Percentiles rank a stretch among this genome's conserved stretches.
Conservation (phyloP, 495 filamentous ascomycete genomes). For the Thozetella sp. region DNA sequence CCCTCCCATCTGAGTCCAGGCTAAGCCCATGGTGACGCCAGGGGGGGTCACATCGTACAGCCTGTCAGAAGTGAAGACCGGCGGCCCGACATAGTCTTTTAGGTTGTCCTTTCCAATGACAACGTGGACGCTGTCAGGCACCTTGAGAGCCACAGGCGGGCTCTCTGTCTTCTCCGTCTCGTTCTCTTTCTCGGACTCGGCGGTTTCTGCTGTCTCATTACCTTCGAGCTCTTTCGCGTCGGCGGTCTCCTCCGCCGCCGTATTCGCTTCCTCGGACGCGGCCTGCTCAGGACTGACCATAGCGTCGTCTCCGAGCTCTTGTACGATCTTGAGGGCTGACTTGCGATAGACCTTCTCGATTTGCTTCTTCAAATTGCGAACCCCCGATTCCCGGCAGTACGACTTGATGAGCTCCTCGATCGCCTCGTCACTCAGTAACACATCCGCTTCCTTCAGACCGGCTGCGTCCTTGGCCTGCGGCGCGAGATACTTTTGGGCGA, state of each 20-base stretch:
- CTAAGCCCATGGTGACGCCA: conserved; percentile 98
- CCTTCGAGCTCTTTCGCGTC: conserved; percentile 77
- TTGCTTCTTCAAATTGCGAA: conserved; percentile 98
- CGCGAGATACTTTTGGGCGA: conserved; percentile 89
- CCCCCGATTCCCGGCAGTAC: conserved; percentile 95
- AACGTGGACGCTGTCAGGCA: conserved; percentile 87
- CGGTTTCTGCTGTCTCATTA: conserved; percentile 7
- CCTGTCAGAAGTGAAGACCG: conserved; percentile 92
- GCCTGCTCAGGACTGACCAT: conserved; percentile 44
- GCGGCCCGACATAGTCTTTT: conserved; percentile 96
- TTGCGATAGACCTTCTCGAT: conserved; percentile 99
- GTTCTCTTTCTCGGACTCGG: conserved; percentile 10
- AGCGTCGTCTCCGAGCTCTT: conserved; percentile 87
- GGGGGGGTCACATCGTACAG: conserved; percentile 93
- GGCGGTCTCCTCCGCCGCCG: conserved; percentile 23
- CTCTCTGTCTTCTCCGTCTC: conserved; percentile 53
- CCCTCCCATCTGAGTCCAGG: conserved; percentile 98
- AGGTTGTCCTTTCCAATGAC: conserved; percentile 86
- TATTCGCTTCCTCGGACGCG: conserved; percentile 12
- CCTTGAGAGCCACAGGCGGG: conserved; percentile 78
- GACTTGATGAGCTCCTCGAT: conserved; percentile 98
- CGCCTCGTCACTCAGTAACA: conserved; percentile 77
- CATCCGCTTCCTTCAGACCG: conserved; percentile 88
- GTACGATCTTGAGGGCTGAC: conserved; percentile 94
- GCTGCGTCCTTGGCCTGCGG: conserved; percentile 89